A percentile compares a stretch with the other conserved stretches of the same genome.
These are phyloP conservation scores for Pyrenophora seminiperda DNA, from an alignment of 2,329 filamentous ascomycete species.

Conservation along the genomic window DNA sequence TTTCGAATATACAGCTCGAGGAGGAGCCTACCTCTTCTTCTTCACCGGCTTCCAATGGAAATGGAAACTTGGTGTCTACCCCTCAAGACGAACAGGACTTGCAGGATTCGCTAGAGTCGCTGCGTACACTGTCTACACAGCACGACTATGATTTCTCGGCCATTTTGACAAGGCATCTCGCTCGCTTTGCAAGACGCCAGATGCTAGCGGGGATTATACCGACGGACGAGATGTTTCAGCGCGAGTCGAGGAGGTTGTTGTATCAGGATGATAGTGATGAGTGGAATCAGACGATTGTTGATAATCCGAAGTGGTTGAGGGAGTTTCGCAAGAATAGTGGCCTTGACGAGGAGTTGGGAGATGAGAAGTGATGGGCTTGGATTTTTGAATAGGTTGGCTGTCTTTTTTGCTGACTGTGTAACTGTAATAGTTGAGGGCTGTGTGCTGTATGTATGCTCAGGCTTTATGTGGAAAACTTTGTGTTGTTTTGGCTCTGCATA, in stretches of 20 bases:
- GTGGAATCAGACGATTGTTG: conserved; percentile 49
- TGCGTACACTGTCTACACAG: conserved; percentile 11
- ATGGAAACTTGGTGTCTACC: no score
- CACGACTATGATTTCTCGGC: conserved; percentile 47
- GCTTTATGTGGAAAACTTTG: no score
- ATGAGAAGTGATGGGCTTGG: no score
- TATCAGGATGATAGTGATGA: conserved; percentile 53
- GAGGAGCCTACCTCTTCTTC: no score
- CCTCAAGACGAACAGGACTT: not conserved
- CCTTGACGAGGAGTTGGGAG: no score
- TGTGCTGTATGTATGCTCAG: no score
- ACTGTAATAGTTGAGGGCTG: no score
- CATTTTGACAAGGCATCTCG: conserved; percentile 50
- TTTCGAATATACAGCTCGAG: conserved; percentile 16
- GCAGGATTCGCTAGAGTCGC: not conserved
- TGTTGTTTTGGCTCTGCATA: no score
- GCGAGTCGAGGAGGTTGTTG: conserved; percentile 51
- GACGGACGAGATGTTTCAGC: conserved; percentile 57
- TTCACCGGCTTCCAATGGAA: not conserved
- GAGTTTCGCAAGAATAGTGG: conserved; percentile 8
- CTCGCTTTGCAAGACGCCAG: conserved; percentile 49
- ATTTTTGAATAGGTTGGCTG: no score
- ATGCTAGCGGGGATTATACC: conserved; percentile 45
- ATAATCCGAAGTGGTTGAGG: conserved; percentile 15
- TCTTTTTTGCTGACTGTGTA: no score